A percentile compares a stretch with the other conserved stretches of the same genome.
These are phyloP conservation scores for Aspergillus bridgeri DNA, from an alignment of 495 filamentous ascomycete genomes.

Conservation along the genomic window DNA sequence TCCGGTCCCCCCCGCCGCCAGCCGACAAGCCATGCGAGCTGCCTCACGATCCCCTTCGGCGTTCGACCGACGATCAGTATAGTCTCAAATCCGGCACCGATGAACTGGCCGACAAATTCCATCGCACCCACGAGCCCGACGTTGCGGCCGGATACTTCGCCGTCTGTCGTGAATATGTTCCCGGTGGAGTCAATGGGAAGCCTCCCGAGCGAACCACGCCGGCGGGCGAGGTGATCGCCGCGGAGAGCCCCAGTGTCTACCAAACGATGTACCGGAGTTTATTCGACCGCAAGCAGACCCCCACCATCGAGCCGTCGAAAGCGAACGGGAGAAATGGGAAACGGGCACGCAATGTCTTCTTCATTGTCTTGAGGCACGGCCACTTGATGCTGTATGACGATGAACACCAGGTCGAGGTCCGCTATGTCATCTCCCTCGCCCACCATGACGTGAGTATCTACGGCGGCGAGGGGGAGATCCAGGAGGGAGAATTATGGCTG, in stretches of 20 bases:
- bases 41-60: constrained; percentile 26
- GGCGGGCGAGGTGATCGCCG: constrained; percentile 62
- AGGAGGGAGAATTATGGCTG: constrained; percentile 90
- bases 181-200: constrained; percentile 83
- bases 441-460: constrained; percentile 85
- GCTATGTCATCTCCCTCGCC: constrained; percentile 88
- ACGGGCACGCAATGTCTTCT: constrained; percentile 86
- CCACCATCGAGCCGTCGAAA: constrained; percentile 47
- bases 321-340: constrained; percentile 59
- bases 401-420: constrained; percentile 80
- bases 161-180: constrained; percentile 87
- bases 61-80: constrained; percentile 44
- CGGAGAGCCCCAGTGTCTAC: constrained; percentile 88
- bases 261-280: constrained; percentile 97
- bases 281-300: constrained; percentile 76
- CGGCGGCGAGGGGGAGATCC: constrained; percentile 74
- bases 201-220: constrained; percentile 86
- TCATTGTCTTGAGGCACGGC: constrained; percentile 88
- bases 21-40: constrained; percentile 41
- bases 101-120: constrained; percentile 52
- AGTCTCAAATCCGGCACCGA: constrained; percentile 48
- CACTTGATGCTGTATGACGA: constrained; percentile 98
- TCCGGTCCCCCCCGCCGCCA: constrained; percentile 44
- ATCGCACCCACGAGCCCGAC: constrained; percentile 66
- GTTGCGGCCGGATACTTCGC: constrained; percentile 92